These are phyloP conservation scores for Boletus subparvulus DNA, from an alignment of 768 basidiomycete species.

Conservation along the genomic window DNA sequence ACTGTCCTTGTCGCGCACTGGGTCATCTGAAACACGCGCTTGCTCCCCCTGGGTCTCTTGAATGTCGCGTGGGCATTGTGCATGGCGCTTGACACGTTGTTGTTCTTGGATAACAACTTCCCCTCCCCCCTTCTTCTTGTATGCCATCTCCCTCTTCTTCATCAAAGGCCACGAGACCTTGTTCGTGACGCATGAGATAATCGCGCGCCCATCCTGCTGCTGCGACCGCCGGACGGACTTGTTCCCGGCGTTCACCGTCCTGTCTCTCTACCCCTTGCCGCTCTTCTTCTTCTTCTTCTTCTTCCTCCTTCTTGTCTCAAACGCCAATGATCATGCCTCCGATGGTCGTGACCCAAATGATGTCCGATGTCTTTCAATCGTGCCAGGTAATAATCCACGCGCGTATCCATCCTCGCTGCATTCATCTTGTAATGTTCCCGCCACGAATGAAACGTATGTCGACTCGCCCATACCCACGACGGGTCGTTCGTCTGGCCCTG, in stretches of 20 bases:
- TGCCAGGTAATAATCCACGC: conserved; percentile 36
- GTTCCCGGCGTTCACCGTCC: background rate
- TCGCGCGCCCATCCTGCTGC: background rate
- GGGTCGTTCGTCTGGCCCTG: conserved; percentile 35
- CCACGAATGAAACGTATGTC: conserved; percentile 62
- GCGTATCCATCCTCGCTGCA: conserved; percentile 37
- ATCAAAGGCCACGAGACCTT: background rate
- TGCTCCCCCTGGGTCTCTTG: conserved; percentile 13
- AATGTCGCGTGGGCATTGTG: background rate
- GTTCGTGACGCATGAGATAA: conserved; percentile 1
- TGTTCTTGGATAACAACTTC: background rate
- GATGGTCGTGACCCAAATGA: conserved; percentile 24
- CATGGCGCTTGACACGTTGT: conserved; percentile 14
- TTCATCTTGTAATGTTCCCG: conserved; percentile 57
- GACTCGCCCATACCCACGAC: conserved; percentile 38
- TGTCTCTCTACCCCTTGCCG: background rate
- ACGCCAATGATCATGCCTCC: conserved; percentile 12
- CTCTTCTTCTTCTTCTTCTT: conserved; percentile 10
- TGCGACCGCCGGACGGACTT: background rate
- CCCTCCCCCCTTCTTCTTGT: conserved; percentile 5
- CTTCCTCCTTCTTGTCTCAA: background rate
- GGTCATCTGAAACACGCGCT: conserved; percentile 1
- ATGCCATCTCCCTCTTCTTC: background rate
- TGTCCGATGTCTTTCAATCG: conserved; percentile 16
- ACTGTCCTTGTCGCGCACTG: background rate